phyloP scores from a whole-genome alignment of 2,329 filamentous ascomycete genomes.

The Colletotrichum tamarilloi region DNA sequence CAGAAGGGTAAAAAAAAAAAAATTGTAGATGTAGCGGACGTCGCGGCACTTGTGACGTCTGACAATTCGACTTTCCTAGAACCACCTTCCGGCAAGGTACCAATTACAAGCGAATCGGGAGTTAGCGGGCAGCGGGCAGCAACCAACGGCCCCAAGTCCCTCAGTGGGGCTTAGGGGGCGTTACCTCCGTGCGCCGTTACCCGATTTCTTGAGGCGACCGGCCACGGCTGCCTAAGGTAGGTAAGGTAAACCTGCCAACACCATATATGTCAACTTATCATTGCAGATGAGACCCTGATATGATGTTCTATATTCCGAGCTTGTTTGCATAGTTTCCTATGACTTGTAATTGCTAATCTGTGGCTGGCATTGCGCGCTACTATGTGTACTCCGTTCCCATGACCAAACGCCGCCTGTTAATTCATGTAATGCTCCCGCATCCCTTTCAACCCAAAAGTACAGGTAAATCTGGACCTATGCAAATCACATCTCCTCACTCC shows the following conservation, averaged over 20 bases:
- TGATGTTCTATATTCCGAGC: not conserved
- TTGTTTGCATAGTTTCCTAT: not conserved
- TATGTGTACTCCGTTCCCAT: not conserved
- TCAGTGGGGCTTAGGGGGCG: not conserved
- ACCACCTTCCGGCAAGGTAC: conserved; percentile 4
- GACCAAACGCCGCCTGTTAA: conserved; percentile 5
- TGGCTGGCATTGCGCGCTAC: not conserved
- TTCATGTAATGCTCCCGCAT: not conserved
- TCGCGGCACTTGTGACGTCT: conserved; percentile 30
- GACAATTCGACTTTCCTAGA: not conserved
- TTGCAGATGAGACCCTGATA: no score
- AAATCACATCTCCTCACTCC: conserved; percentile 33
- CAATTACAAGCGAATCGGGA: not conserved
- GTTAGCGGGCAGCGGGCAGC: conserved; percentile 1
- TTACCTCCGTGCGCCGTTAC: not conserved
- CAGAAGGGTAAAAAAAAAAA: not conserved
- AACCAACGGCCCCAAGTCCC: not conserved
- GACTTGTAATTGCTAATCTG: not conserved
- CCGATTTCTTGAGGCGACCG: not conserved
- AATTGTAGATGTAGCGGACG: conserved; percentile 21
- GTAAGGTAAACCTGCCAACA: not conserved
- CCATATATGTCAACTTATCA: no score
- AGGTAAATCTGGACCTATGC: not conserved
- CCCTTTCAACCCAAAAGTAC: not conserved
- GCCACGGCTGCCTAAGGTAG: no score